phyloP scores from a whole-genome alignment of 1,139 yeast genomes.

The Magnusiomyces magnusii region DNA sequence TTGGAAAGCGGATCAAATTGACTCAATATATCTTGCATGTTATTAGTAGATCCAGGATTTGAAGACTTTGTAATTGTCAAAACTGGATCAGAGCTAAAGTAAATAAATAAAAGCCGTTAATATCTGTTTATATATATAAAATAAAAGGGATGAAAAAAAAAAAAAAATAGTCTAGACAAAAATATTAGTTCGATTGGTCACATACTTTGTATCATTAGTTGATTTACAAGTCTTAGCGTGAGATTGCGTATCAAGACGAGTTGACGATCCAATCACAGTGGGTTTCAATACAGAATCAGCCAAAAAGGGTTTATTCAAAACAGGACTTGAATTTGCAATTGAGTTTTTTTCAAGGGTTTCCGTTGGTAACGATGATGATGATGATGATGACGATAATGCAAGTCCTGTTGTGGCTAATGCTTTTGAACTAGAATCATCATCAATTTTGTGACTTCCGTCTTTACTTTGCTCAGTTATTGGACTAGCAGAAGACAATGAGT shows the following conservation, averaged over 20 bases:
- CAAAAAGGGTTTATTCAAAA: background rate
- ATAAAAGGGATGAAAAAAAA: background rate
- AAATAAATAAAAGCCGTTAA: background rate
- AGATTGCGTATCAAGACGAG: background rate
- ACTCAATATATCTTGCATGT: constrained; percentile 27
- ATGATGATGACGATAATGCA: too few relatives aligned
- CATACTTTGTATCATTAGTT: background rate
- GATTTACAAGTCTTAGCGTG: background rate
- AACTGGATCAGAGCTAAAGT: background rate
- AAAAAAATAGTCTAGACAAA: background rate
- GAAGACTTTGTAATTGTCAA: background rate
- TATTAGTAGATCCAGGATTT: constrained; percentile 6
- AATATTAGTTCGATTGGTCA: background rate
- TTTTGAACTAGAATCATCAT: too few relatives aligned
- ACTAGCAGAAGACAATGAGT: too few relatives aligned
- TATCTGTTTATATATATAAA: background rate
- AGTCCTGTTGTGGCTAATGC: too few relatives aligned
- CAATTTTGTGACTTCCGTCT: too few relatives aligned
- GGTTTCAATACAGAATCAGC: background rate
- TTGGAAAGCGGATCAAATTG: constrained; percentile 30
- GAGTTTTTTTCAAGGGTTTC: background rate
- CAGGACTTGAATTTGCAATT: background rate
- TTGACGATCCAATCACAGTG: background rate
- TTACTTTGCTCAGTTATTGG: too few relatives aligned
- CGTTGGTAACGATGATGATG: background rate